phyloP scores from a whole-genome alignment of 176 grass and related monocot species.

The Eragrostis nindensis region DNA sequence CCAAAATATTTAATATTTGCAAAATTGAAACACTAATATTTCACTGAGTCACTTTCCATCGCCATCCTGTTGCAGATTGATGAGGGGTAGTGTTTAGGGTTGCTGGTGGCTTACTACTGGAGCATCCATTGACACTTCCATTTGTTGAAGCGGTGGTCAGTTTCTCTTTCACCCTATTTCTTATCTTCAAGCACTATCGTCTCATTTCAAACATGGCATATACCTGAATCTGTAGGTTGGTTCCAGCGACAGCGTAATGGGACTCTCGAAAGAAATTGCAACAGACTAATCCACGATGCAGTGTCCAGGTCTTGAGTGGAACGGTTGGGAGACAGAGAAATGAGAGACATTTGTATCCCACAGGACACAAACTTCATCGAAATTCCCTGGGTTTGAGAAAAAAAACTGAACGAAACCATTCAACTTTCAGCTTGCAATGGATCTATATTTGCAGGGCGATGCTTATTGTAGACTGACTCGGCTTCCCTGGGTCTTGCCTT shows the following conservation, averaged over 20 bases:
- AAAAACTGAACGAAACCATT: no score
- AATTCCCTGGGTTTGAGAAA: no score
- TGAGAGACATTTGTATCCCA: neutral
- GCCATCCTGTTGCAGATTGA: slow-evolving; percentile 68
- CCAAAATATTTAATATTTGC: neutral
- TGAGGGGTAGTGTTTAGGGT: slow-evolving; percentile 88
- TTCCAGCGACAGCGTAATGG: slow-evolving; percentile 87
- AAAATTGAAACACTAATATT: neutral
- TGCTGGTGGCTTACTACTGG: slow-evolving; percentile 80
- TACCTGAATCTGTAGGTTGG: slow-evolving; percentile 56
- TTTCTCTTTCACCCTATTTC: slow-evolving; percentile 4
- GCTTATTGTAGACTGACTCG: no score
- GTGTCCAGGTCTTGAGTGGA: slow-evolving; percentile 9
- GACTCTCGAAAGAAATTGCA: slow-evolving; percentile 74
- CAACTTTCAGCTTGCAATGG: no score
- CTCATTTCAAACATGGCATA: slow-evolving; percentile 1
- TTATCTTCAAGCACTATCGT: slow-evolving; percentile 10
- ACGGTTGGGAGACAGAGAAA: neutral
- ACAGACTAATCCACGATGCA: slow-evolving; percentile 66
- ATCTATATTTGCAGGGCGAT: no score
- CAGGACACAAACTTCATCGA: no score
- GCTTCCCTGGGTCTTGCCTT: no score
- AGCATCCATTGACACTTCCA: slow-evolving; percentile 81
- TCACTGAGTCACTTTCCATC: neutral
- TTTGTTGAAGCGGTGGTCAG: slow-evolving; percentile 97